These are phyloP conservation scores for Mallotus japonicus DNA, from an alignment of 441 rosid genomes.

Conservation along the genomic window DNA sequence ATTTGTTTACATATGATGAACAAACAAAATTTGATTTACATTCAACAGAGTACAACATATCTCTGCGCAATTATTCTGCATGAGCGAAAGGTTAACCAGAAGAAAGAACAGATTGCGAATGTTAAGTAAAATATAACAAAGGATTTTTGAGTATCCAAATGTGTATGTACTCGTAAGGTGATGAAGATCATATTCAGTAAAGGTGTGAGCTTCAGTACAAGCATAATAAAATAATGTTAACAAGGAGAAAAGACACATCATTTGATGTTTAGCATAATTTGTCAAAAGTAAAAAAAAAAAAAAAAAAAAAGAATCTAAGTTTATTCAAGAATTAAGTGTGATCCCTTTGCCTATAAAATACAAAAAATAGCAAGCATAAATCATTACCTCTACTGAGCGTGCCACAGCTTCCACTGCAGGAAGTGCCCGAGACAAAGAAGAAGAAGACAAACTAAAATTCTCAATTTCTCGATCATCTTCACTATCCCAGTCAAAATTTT, in stretches of 20 bases:
- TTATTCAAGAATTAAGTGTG: background rate
- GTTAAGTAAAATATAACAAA: background rate
- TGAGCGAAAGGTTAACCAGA: background rate
- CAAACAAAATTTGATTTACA: background rate
- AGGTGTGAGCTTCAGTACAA: background rate
- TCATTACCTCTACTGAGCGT: constrained; percentile 36
- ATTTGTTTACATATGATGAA: background rate
- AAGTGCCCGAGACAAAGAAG: constrained; percentile 26
- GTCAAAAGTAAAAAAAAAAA: background rate
- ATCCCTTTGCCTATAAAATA: background rate
- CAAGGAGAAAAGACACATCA: background rate
- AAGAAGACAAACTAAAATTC: constrained; percentile 31
- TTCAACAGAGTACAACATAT: background rate
- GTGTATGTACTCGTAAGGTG: background rate
- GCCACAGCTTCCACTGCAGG: constrained; percentile 32
- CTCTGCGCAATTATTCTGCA: background rate
- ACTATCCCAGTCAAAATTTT: constrained; percentile 52
- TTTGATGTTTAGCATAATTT: background rate
- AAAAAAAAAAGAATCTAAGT: background rate
- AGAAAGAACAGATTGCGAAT: background rate
- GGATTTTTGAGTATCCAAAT: background rate
- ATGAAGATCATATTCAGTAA: background rate
- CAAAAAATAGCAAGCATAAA: background rate
- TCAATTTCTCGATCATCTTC: constrained; percentile 68
- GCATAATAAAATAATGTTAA: background rate